Percentiles rank a stretch among this genome's conserved stretches.
Conservation (phyloP, 2,329 filamentous ascomycete species). For the Scedosporium boydii region DNA sequence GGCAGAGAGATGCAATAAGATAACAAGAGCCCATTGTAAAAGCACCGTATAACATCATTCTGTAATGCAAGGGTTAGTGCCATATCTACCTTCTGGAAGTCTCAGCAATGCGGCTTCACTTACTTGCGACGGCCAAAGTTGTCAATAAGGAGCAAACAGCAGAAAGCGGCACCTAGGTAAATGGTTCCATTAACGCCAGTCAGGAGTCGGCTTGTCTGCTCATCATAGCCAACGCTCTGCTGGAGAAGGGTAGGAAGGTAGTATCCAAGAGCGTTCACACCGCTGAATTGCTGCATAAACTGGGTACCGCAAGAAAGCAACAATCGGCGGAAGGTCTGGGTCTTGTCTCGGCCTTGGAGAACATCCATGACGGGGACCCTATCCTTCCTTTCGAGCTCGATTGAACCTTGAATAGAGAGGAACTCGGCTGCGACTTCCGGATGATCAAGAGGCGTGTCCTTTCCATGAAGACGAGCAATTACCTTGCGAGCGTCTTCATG, state of each 20-base stretch:
- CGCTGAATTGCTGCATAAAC: conserved; percentile 35
- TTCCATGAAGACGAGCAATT: conserved; percentile 5
- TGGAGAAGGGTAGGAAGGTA: conserved; percentile 46
- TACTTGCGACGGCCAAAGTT: conserved; percentile 28
- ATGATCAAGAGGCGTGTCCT: conserved; percentile 13
- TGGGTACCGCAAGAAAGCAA: conserved; percentile 34
- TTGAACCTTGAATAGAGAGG: conserved; percentile 24
- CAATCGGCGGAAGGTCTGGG: conserved; percentile 25
- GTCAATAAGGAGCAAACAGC: conserved; percentile 28
- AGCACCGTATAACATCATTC: conserved; percentile 29
- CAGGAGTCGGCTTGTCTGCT: conserved; percentile 42
- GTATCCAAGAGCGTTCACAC: conserved; percentile 31
- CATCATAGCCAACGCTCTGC: conserved; percentile 41
- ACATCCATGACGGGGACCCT: conserved; percentile 22
- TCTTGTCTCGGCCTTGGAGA: conserved; percentile 25
- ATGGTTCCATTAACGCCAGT: conserved; percentile 39
- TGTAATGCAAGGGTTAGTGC: conserved; percentile 8
- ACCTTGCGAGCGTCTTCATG: conserved; percentile 21
- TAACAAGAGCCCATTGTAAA: conserved; percentile 24
- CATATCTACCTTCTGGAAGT: not conserved
- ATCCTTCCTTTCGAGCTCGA: conserved; percentile 24
- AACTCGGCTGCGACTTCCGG: conserved; percentile 21
- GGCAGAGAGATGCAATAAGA: conserved; percentile 24
- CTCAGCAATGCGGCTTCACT: not conserved
- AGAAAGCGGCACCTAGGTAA: conserved; percentile 25